Evolutionary conservation across 1,139 yeast species (phyloP).

Genomic region (Pichia sp.): DNA sequence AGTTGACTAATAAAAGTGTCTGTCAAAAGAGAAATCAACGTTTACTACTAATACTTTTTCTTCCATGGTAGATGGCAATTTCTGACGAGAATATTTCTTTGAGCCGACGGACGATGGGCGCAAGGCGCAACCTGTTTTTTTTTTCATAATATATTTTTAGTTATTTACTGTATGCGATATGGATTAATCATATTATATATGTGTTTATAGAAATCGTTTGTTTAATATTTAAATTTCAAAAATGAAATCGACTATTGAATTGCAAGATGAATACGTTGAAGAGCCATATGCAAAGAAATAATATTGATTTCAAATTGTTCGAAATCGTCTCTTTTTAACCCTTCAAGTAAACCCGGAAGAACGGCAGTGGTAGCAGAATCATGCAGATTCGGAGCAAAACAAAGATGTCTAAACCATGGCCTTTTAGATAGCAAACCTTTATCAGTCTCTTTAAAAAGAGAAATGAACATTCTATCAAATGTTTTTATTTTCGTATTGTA

Average conservation of each 20-base stretch:
- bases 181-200: no score
- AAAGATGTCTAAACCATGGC: constrained; percentile 38
- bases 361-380: background rate
- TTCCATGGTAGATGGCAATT: no score
- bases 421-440: constrained; percentile 29
- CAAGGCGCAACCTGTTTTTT: no score
- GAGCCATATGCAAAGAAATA: constrained; percentile 9
- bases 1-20: no score
- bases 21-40: no score
- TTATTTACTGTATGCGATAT: no score
- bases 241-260: background rate
- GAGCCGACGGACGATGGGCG: no score
- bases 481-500: constrained; percentile 48
- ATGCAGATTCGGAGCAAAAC: constrained; percentile 33
- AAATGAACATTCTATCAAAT: constrained; percentile 39
- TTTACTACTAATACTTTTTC: no score
- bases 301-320: constrained; percentile 21
- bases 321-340: constrained; percentile 20
- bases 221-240: no score
- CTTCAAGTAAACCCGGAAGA: background rate
- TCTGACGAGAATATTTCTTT: no score
- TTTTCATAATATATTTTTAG: no score
- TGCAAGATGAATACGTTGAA: background rate
- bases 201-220: no score
- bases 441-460: background rate